Evolutionary conservation across 1,139 yeast species (phyloP), one percentile per base, ranked within the genome.

Genomic region (Taphrina communis): DNA sequence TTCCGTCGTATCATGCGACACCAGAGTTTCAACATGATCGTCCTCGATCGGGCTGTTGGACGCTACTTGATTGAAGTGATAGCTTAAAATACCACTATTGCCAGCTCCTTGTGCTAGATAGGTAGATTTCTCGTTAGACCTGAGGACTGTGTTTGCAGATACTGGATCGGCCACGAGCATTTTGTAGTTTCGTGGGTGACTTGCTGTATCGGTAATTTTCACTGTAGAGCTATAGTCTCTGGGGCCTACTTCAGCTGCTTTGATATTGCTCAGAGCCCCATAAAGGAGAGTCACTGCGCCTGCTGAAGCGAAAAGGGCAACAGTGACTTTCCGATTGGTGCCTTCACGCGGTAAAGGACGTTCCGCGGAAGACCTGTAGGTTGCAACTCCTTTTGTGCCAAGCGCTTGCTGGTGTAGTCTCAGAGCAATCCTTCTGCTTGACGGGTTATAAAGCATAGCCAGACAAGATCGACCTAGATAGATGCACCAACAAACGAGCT

Each of bases 41-140:
- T 94, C 99, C 78, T 94, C 99, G 73, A 93, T 91, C 9, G 99
- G 99, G 60, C 89, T 86, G 77, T 94, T 95, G 55, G 96, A 88
- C 8, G 98, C 89, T 70, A 94, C 80, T 79, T 94, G 99, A 63
- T 96, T 85, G 44, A 91, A 85, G 76, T 95, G 99, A 75, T 92
- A 93, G 69, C 99, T 82, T n/a, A 87, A 79, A 19, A 94, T 94
- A n/a, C 98, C 98, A 73, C 31, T 21, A 31, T 31, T 42, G 9
- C 41, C 62, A 46, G 55, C 42, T 6, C 67, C 67, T 17, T 36
- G 46, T 5, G 19, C n/a, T 6, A 46, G 21, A 9, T 12, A 17
- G 0, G 36, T 19, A 19, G 55, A 55, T 8, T 21, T 63, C 25
- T 63, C 61, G 35, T 63, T 63, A 46, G 61, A 31, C 17, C 44